Evolutionary conservation across 495 filamentous ascomycete genomes (phyloP).

Genomic region (Lichina pygmaea): DNA sequence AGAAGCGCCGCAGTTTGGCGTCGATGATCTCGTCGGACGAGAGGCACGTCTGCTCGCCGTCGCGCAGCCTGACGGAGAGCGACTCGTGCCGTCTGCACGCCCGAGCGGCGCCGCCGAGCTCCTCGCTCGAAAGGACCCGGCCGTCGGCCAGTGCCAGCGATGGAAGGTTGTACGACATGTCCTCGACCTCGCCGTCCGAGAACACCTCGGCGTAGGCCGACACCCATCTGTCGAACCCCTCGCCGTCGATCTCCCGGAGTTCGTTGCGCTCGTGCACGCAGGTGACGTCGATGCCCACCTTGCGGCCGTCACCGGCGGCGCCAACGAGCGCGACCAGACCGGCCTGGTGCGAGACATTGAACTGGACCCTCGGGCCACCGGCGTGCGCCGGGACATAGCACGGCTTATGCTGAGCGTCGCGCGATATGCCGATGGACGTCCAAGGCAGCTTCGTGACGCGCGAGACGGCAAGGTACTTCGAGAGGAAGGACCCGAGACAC

Average conservation of each 20-base stretch:
- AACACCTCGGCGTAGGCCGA: slow-evolving; percentile 64
- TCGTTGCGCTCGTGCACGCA: slow-evolving; percentile 47
- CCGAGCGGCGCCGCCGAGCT: slow-evolving; percentile 10
- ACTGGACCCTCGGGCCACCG: slow-evolving; percentile 23
- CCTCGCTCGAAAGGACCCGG: slow-evolving; percentile 7
- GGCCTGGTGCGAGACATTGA: slow-evolving; percentile 78
- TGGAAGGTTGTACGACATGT: slow-evolving; percentile 22
- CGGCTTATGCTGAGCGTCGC: slow-evolving; percentile 2
- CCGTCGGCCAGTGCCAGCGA: slow-evolving; percentile 5
- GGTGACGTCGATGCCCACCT: slow-evolving; percentile 11
- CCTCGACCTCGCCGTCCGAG: slow-evolving; percentile 23
- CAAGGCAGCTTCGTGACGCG: slow-evolving; percentile 36
- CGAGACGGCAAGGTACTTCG: slow-evolving; percentile 53
- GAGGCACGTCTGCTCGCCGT: slow-evolving; percentile 6
- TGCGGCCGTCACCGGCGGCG: slow-evolving; percentile 12
- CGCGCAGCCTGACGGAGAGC: slow-evolving; percentile 7
- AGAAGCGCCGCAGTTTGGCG: slow-evolving; percentile 48
- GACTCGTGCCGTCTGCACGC: slow-evolving; percentile 9
- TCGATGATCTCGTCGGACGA: slow-evolving; percentile 17
- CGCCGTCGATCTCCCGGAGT: slow-evolving; percentile 14
- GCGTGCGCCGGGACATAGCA: slow-evolving; percentile 4
- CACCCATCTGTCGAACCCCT: slow-evolving; percentile 39
- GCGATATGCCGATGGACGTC: slow-evolving; percentile 26
- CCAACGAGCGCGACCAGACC: slow-evolving; percentile 44
- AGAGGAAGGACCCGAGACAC: slow-evolving; percentile 42